Evolutionary conservation across 345 rosid species (phyloP), one percentile per base, ranked within the genome.

Genomic region (Eucalyptus cloeziana): DNA sequence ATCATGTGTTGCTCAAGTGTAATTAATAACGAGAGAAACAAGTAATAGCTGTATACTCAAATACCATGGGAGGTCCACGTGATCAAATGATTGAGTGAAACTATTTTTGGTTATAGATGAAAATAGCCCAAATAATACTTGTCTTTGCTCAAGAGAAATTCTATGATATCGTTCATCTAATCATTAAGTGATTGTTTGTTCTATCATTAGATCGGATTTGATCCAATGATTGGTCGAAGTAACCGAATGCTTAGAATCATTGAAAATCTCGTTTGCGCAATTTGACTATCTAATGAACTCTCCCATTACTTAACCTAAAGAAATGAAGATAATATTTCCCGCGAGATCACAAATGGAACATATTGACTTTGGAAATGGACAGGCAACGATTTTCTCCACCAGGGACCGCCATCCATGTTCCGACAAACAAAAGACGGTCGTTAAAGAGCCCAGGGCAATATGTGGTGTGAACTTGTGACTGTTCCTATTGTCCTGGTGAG

Each of bases 31-130:
- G 13, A 33, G 45, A 71, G 44, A 71, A 71, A 71, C 1, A 1
- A 8, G 12, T 8, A 4, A 4, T 31, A 2, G 2, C 3, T 17
- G 0, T 52, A 52, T 21, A 21, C 58, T 52, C 25, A 2, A 9
- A 3, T 10, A 21, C 3, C 0, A 2, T 7, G 3, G 37, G 27
- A 71, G 14, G 14, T 71, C 4, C 14, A 5, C 13, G 0, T 19
- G 45, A 37, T 37, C 27, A 10, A 10, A 37, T 71, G 14, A 31
- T 76, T 76, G 15, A 71, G 47, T 11, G 0, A 3, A 76, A 37
- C 2, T 5, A 37, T 40, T 37, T 37, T 21, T 37, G 5, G 47
- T 76, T 37, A 5, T 37, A 21, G 80, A 71, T 76, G 83, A 37
- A 37, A 37, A 37, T 6, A 5, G 5, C 27, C 27, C 83, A 21